These are phyloP conservation scores for Fusarium burgessii DNA, from an alignment of 2,329 filamentous ascomycete genomes.

Conservation along the genomic window DNA sequence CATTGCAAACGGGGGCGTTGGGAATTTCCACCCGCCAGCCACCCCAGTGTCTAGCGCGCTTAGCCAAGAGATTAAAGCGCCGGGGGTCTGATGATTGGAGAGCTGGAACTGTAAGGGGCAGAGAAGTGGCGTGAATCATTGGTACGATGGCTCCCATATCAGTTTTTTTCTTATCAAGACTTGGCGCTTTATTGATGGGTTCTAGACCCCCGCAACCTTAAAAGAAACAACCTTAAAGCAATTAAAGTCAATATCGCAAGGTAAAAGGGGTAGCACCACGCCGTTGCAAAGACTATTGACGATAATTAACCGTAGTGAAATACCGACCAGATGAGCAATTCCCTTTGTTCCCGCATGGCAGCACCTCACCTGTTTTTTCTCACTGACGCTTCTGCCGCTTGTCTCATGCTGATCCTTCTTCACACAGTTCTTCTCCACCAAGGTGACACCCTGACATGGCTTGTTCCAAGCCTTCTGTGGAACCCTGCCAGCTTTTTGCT, in stretches of 20 bases:
- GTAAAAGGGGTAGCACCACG: not conserved
- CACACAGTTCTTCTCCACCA: constrained; percentile 2
- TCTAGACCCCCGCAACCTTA: constrained; percentile 19
- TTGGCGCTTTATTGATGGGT: constrained; percentile 13
- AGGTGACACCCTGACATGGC: constrained; percentile 16
- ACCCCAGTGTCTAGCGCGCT: not conserved
- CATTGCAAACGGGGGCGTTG: not conserved
- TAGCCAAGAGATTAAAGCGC: constrained; percentile 19
- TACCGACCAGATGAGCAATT: no score
- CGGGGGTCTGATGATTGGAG: constrained; percentile 2
- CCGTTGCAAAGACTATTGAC: not conserved
- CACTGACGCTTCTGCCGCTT: constrained; percentile 8
- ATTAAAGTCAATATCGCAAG: not conserved
- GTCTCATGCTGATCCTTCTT: constrained; percentile 6
- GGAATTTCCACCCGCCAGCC: not conserved
- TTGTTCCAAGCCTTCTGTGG: constrained; percentile 20
- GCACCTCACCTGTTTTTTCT: not conserved
- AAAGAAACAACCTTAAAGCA: constrained; percentile 13
- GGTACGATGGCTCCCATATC: not conserved
- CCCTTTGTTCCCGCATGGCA: not conserved
- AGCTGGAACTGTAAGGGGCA: constrained; percentile 17
- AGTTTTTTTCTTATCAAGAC: not conserved
- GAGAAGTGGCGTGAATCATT: constrained; percentile 6
- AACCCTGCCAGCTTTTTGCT: constrained; percentile 16
- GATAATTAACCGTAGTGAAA: not conserved